These are phyloP conservation scores for Clavaria fumosa DNA, from an alignment of 768 basidiomycete genomes.

Conservation along the genomic window DNA sequence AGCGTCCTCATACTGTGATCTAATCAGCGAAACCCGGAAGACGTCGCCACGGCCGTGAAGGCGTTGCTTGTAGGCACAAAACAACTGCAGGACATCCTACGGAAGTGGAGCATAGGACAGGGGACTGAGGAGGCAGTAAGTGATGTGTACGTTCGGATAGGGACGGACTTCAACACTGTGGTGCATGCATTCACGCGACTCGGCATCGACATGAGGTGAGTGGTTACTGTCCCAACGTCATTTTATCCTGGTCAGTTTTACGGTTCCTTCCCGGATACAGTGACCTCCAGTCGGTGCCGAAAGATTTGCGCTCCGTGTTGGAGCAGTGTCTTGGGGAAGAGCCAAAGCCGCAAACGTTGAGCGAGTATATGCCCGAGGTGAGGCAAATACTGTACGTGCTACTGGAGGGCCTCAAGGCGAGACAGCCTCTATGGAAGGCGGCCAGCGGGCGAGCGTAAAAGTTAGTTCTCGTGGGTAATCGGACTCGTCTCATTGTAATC, in stretches of 20 bases:
- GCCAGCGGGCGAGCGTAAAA: constrained; percentile 7
- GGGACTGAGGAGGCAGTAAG: constrained; percentile 62
- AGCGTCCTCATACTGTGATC: too few relatives aligned
- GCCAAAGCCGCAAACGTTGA: constrained; percentile 55
- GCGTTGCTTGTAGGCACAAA: constrained; percentile 71
- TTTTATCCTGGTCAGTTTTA: not conserved
- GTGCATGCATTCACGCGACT: constrained; percentile 60
- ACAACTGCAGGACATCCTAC: constrained; percentile 57
- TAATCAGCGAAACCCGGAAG: constrained; percentile 12
- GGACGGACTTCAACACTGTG: constrained; percentile 76
- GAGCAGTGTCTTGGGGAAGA: constrained; percentile 62
- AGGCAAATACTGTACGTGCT: constrained; percentile 69
- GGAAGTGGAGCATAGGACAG: constrained; percentile 46
- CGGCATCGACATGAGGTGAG: constrained; percentile 66
- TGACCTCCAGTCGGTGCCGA: constrained; percentile 47
- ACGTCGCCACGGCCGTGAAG: constrained; percentile 48
- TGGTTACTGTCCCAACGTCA: constrained; percentile 4
- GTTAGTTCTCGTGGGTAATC: too few relatives aligned
- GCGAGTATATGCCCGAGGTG: constrained; percentile 67
- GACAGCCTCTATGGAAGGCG: constrained; percentile 40
- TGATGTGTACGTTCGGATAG: constrained; percentile 79
- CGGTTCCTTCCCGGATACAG: constrained; percentile 18
- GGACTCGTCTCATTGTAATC: too few relatives aligned
- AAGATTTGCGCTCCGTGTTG: constrained; percentile 47
- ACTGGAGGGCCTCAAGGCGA: constrained; percentile 66